Base-by-base conservation (phyloP, 176 grass and related monocot genomes). In the Bolboschoenus planiculmis region DNA sequence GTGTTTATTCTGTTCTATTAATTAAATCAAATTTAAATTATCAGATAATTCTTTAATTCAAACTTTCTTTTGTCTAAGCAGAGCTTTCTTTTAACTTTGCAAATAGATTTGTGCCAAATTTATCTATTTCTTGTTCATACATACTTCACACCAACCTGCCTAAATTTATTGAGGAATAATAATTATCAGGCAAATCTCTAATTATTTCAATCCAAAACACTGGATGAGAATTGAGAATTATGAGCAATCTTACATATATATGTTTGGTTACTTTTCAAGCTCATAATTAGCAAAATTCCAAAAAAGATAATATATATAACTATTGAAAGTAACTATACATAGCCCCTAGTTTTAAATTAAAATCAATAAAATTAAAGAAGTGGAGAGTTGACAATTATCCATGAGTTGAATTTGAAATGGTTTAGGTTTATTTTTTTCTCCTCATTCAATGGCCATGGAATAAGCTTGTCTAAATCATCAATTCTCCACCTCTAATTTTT, bases 361-460 rank as follows among this genome's bases (percentile, higher is more conserved):
- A 40, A 16, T n/a, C 42, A 26, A 40, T 21, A 16, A 31, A 31
- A 40, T 20, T 0, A 63, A 16, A 7, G 2, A 75, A 48, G 24
- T 30, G 14, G 4, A 47, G 23, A 11, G 43, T 48, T 48, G 71
- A 75, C 43, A 48, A 31, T 8, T 21, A 47, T 48, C 23, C 7
- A 50, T 75, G 24, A 2, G 43, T 75, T 75, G 71, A 50, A 75
- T 0, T 50, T 70, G 24, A 11, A 47, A 75, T 30, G 24, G 42
- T 29, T 50, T 73, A 73, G 67, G 37, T 73, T 24, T 73, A 43
- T 46, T 71, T n/a, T n/a, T n/a, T 68, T 71, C 65, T 73, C 26
- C 71, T 50, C 71, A 47, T 6, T 75, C 11, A 50, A 48, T 24
- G 71, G 71, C 24, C 13, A 46, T 46, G 21, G 8, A 44, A 73